Base-by-base conservation (phyloP, 768 basidiomycete genomes). In the Macrolepiota fuliginosa region DNA sequence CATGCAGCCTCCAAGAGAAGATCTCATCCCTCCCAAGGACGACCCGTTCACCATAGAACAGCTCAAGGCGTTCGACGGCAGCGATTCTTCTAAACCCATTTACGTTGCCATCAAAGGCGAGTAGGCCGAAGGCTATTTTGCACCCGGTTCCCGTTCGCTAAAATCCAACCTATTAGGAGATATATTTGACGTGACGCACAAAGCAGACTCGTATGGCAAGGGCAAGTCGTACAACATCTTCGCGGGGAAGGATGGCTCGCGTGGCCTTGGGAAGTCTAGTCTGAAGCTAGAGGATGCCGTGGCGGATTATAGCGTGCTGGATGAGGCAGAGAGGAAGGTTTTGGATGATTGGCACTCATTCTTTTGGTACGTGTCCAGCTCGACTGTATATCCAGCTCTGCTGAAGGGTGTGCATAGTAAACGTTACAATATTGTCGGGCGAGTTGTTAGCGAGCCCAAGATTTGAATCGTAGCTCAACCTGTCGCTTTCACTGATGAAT, bases 101-200 rank as follows among this genome's bases (percentile, higher is more conserved):
- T 94, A 90, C 66, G 90, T 98, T 46, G 89, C 94, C 32, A 96
- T 98, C 77, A 98, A 97, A 81, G 93, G 92, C 88, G 22, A 19
- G 7, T 3, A 3, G 37, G 36, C n/a, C n/a, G 29, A 32, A 7
- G 29, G 29, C 7, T 32, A 3, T 32, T 32, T 32, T 32, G 3
- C 29, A 32, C 29, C 29, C 7, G 3, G 29, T 7, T 32, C 7
- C 7, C 29, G 7, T 32, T 3, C 3, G 29, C 29, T 32, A 11
- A n/a, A 24, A 45, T 54, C 2, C 39, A 5, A 22, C 25, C 37
- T 17, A 56, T 27, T 64, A 92, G 92, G 95, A 52, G 89, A 88
- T 1, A 82, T 98, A 7, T 98, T 97, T 74, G 95, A 98, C 71
- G 96, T 99, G 10, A 78, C 90, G 0, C 77, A 78, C 62, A 98